Evolutionary conservation across 176 grass and related monocot species (phyloP).

Genomic region (Triticum dicoccoides): DNA sequence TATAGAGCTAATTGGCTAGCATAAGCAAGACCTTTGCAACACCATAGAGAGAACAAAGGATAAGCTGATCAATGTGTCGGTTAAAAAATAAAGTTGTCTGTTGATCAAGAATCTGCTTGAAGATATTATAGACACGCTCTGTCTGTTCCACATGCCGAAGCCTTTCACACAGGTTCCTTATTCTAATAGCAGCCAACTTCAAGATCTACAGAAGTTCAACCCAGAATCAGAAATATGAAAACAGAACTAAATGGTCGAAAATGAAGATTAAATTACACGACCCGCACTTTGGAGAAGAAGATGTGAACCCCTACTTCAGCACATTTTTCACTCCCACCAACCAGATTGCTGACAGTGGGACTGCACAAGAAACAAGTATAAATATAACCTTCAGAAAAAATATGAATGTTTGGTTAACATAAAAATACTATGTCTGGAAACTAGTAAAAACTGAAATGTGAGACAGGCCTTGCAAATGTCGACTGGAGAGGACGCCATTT

Average conservation of each 20-base stretch:
- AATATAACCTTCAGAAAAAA: conserved; percentile 26
- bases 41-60: conserved; percentile 92
- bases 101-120: conserved; percentile 77
- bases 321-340: conserved; percentile 67
- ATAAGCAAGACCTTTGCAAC: conserved; percentile 74
- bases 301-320: conserved; percentile 69
- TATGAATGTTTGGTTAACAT: neutral
- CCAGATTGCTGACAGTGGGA: conserved; percentile 61
- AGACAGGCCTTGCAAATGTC: conserved; percentile 81
- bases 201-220: conserved; percentile 60
- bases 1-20: conserved; percentile 19
- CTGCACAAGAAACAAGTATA: conserved; percentile 42
- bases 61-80: conserved; percentile 87
- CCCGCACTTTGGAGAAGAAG: conserved; percentile 75
- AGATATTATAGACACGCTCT: conserved; percentile 68
- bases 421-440: conserved; percentile 21
- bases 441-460: conserved; percentile 23
- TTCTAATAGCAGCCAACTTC: conserved; percentile 92
- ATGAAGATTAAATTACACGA: conserved; percentile 29
- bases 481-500: conserved; percentile 78
- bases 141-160: conserved; percentile 57
- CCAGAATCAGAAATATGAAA: conserved; percentile 27
- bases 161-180: conserved; percentile 89
- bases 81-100: conserved; percentile 83
- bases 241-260: conserved; percentile 25